Base-by-base conservation (phyloP, 2,329 filamentous ascomycete genomes). In the Colletotrichum theobromicola region DNA sequence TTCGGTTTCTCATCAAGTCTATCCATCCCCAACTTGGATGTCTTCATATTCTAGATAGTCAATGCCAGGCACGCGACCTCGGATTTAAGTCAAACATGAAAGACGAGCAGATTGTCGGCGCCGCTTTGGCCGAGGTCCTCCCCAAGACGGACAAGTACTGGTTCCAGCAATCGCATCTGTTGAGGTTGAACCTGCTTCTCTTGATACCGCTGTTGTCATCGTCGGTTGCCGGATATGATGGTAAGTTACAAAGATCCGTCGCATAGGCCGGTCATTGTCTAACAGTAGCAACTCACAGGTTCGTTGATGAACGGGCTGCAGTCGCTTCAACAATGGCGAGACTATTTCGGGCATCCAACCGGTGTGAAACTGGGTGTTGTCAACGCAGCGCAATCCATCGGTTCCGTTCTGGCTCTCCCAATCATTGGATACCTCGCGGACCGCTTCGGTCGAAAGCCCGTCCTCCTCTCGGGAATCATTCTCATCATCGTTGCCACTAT, bases 161-260 rank as follows among this genome's bases (percentile, higher is more conserved):
- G 87, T 87, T 84, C 63, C 82, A 84, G 37, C 79, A 83, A 32
- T 80, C 84, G 3, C 86, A 88, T 77, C 81, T 89, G 0, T 77
- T 88, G 13, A 77, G 81, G 21, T 79, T 88, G 18, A 88, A 88
- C 69, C 76, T 87, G 4, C 77, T 88, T 30, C 81, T 88, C 0
- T 75, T 87, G 7, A 79, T 88, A 2, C 86, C 86, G 2, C n/a
- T 76, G 12, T 30, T 75, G 13, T 76, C 75, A 32, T 76, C 72
- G 1, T 64, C 67, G 21, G 72, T 74, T 2, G 65, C 66, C n/a
- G 75, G 75, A 5, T 76, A 72, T 9, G 75, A 76, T 53, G 75
- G 72, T 67, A 26, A 21, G 72, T n/a, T 7, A 2, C 3, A 2
- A 10, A 4, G 12, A 10, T 5, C 35, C 24, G 4, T 60, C 3